Conservation (phyloP, 2,329 filamentous ascomycete species). For the Gnomoniopsis sp. region DNA sequence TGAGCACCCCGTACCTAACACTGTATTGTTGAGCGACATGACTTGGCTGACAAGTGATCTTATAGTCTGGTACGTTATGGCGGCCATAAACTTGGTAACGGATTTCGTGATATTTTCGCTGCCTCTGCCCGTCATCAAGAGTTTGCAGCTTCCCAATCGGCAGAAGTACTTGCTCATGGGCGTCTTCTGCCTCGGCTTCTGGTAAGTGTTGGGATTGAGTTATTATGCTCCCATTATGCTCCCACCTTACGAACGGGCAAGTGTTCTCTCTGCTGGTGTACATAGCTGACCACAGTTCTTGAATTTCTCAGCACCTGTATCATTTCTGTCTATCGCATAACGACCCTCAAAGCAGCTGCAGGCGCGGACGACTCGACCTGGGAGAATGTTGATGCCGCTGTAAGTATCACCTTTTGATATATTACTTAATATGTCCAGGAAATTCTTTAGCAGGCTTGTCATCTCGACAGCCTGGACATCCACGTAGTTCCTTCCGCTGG, state of each 20-base stretch:
- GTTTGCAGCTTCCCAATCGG: slow-evolving; percentile 22
- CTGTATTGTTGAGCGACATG: too few relatives aligned
- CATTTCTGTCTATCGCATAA: slow-evolving; percentile 26
- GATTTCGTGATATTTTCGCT: slow-evolving; percentile 25
- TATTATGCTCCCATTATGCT: not conserved
- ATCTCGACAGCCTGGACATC: too few relatives aligned
- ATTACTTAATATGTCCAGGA: too few relatives aligned
- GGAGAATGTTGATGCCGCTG: slow-evolving; percentile 27
- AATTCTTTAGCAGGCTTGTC: too few relatives aligned
- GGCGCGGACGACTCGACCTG: slow-evolving; percentile 21
- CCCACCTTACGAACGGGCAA: too few relatives aligned
- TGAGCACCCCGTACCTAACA: not conserved
- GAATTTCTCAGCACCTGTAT: slow-evolving; percentile 22
- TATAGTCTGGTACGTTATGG: slow-evolving; percentile 23
- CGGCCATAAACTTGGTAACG: slow-evolving; percentile 23
- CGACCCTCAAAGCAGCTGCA: slow-evolving; percentile 24
- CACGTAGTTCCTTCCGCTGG: not conserved
- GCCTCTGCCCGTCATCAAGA: slow-evolving; percentile 25
- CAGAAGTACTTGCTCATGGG: slow-evolving; percentile 25
- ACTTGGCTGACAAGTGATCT: not conserved
- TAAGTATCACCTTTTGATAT: not conserved
- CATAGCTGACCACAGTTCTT: not conserved
- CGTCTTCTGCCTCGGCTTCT: slow-evolving; percentile 25
- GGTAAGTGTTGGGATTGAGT: slow-evolving; percentile 18
- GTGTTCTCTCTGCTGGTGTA: not conserved